phyloP scores from a whole-genome alignment of 2,329 filamentous ascomycete genomes.

The Cytospora leucostoma region DNA sequence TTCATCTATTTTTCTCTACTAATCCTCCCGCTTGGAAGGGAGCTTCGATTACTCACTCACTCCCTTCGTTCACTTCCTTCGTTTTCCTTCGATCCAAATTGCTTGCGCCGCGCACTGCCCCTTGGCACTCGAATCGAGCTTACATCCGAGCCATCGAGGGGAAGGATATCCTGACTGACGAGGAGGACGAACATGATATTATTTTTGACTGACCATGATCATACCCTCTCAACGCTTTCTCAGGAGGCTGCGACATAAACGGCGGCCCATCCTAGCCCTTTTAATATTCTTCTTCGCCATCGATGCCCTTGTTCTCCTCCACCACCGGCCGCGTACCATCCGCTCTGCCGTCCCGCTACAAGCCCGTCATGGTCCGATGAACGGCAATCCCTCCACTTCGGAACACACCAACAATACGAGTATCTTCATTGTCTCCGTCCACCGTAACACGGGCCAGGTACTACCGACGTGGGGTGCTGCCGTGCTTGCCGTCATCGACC shows the following conservation, averaged over 20 bases:
- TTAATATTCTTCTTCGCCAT: slow-evolving; percentile 38
- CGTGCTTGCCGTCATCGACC: slow-evolving; percentile 55
- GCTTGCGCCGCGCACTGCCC: neutral
- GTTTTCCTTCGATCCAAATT: neutral
- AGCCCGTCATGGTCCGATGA: slow-evolving; percentile 7
- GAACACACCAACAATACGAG: slow-evolving; percentile 33
- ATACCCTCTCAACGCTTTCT: slow-evolving; percentile 38
- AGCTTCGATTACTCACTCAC: slow-evolving; percentile 4
- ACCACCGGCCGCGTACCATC: slow-evolving; percentile 36
- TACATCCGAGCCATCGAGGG: neutral
- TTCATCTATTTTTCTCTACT: neutral
- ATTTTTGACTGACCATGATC: slow-evolving; percentile 35
- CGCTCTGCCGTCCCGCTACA: slow-evolving; percentile 32
- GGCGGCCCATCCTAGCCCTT: slow-evolving; percentile 38
- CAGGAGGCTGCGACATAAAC: slow-evolving; percentile 37
- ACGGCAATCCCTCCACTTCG: slow-evolving; percentile 5
- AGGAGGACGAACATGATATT: slow-evolving; percentile 7
- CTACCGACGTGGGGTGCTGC: slow-evolving; percentile 62
- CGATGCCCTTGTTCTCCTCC: slow-evolving; percentile 38
- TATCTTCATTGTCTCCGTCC: slow-evolving; percentile 67
- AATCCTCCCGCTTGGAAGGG: neutral
- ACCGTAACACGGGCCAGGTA: slow-evolving; percentile 66
- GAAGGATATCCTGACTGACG: neutral
- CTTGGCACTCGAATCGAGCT: neutral
- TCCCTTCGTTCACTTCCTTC: neutral